Base-by-base conservation (phyloP, 2,329 filamentous ascomycete genomes). In the Pseudogymnoascus sp. region DNA sequence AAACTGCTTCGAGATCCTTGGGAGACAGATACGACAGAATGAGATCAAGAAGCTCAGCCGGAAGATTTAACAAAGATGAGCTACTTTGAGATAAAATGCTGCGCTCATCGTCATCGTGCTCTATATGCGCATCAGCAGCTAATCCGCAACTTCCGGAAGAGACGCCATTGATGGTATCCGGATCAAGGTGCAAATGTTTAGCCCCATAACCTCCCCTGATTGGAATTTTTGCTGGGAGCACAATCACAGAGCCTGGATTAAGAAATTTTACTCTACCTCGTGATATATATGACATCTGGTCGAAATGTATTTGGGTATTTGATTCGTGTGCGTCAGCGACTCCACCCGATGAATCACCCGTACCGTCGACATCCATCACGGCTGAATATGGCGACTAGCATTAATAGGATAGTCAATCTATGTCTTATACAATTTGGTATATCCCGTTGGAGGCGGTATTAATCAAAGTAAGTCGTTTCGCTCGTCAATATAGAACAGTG, bases 1-100 rank as follows among this genome's bases (percentile, higher is more conserved):
- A 83, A 11, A 87, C 73, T 1, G 76, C 74, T 26, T 80, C 80
- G 10, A 96, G 82, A 64, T 92, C 87, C 40, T 78, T 67, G 0
- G 90, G 82, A 0, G 82, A 75, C 4, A 96, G 81, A 70, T 84
- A 86, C 35, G 79, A 79, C 13, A 96, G 77, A 56, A 96, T 86
- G n/a, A 82, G 77, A 67, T 89, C 82, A 33, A 96, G 78, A 7
- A 96, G 79, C 73, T 97, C 93, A 11, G 84, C 75, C 0, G 93
- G 93, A 0, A 96, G 81, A 19, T 75, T 72, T 31, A 85, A 72
- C 6, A 90, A 71, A 6, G 60, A 14, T n/a, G 60, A 50, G 6
- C 29, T n/a, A 3, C 29, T 56, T 35, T 56, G 50, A 35, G 50
- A 56, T 14, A 56, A 14, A 21, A 56, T 35, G 11, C 50, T 33